phyloP scores from a whole-genome alignment of 2,329 filamentous ascomycete genomes.

The Clonostachys sp. region DNA sequence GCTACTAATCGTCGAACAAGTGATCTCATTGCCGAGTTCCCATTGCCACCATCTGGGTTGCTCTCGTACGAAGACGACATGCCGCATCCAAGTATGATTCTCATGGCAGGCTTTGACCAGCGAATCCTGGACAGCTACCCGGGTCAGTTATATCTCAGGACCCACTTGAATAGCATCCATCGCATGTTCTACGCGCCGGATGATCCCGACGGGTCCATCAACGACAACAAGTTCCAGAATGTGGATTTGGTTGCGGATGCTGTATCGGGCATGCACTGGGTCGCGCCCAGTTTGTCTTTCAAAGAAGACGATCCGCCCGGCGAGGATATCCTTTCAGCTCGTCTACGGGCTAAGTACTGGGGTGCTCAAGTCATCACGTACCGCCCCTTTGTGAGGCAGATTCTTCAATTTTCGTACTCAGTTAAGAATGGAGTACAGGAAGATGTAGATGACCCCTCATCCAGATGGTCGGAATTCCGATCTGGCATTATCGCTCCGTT shows the following conservation, averaged over 20 bases:
- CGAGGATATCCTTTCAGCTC: constrained; percentile 71
- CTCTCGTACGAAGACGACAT: constrained; percentile 60
- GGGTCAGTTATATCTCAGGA: constrained; percentile 60
- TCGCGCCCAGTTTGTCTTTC: constrained; percentile 48
- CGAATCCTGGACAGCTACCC: constrained; percentile 54
- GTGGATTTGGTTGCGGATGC: constrained; percentile 40
- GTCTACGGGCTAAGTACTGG: constrained; percentile 91
- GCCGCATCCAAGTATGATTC: constrained; percentile 57
- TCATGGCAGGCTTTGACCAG: constrained; percentile 34
- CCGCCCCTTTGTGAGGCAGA: constrained; percentile 64
- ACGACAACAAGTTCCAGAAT: constrained; percentile 34
- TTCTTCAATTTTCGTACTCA: constrained; percentile 37
- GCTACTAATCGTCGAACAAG: constrained; percentile 32
- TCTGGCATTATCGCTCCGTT: constrained; percentile 27
- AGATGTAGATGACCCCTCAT: constrained; percentile 22
- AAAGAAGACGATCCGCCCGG: constrained; percentile 67
- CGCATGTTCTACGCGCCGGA: constrained; percentile 47
- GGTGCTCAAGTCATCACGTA: constrained; percentile 88
- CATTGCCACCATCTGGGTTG: constrained; percentile 55
- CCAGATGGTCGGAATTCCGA: constrained; percentile 23
- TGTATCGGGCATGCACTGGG: constrained; percentile 37
- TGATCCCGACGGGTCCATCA: constrained; percentile 19
- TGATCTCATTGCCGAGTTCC: constrained; percentile 87
- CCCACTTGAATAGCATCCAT: constrained; percentile 61
- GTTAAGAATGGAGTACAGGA: constrained; percentile 16